Base-by-base conservation (phyloP, 2,329 filamentous ascomycete species). In the Ophiostoma piceae region DNA sequence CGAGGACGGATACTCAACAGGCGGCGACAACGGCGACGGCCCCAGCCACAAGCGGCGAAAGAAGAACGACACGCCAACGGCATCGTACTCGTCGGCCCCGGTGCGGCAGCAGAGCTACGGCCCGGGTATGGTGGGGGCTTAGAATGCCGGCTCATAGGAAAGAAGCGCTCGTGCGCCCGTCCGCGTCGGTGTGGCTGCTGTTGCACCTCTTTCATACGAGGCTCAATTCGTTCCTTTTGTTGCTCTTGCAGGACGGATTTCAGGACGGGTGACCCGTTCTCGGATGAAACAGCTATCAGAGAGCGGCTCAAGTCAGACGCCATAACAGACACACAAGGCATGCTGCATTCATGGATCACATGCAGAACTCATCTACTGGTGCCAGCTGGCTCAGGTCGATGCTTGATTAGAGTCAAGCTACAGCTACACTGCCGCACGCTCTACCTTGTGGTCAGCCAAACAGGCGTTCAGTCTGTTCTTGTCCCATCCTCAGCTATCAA, bases 1-100 rank as follows among this genome's bases (percentile, higher is more conserved):
- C 35, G 62, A 37, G 14, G 82, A 80, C 19, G 87, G 86, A n/a
- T 89, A 92, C 75, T 91, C 89, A 29, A 91, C 90, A 29, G 89
- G 88, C 71, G 90, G 91, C 71, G 90, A 91, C 71, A 90, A 91
- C 74, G 87, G 88, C 74, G 90, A 91, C 74, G 79, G 78, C 72
- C 77, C 78, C 62, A 83, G 82, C 74, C 81, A 84, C 74, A 90
- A 90, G 80, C 84, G 87, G 74, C 84, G 87, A 77, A 90, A 90
- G 80, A 88, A 89, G 84, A 84, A 82, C 74, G 77, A 81, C 72
- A 80, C 80, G 67, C 81, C 77, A 1, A 70, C 71, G 69, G 77
- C 80, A 68, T 79, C 82, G 43, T 82, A 81, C 70, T 78, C 81
- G 12, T 78, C 78, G 71, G 77, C 79, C 67, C 75, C 76, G 39